Evolutionary conservation across 441 rosid genomes (phyloP).

Genomic region (Bocquillonia castaneifolia): DNA sequence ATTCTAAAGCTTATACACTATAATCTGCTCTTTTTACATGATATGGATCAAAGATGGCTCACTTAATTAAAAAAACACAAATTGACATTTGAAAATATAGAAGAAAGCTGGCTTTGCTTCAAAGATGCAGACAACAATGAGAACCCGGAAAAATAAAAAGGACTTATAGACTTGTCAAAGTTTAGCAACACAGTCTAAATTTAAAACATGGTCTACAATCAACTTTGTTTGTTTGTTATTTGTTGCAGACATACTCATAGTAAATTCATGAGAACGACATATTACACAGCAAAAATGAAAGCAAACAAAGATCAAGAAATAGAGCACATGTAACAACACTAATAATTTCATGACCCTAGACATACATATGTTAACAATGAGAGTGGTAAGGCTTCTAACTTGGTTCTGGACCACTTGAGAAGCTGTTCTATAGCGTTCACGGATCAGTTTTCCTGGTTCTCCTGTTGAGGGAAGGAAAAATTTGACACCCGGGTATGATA

Average conservation of each 20-base stretch:
- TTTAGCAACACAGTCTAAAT: too few relatives aligned
- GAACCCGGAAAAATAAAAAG: not conserved
- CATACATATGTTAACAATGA: slow-evolving; percentile 41
- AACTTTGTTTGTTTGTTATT: not conserved
- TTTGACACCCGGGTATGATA: not conserved
- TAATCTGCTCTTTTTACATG: not conserved
- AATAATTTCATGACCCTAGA: slow-evolving; percentile 25
- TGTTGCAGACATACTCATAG: not conserved
- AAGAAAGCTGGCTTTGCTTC: not conserved
- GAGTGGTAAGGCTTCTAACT: slow-evolving; percentile 69
- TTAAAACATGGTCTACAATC: not conserved
- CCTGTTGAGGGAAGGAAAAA: slow-evolving; percentile 39
- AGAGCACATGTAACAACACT: not conserved
- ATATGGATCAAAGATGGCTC: not conserved
- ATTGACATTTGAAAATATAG: not conserved
- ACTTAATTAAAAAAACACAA: not conserved
- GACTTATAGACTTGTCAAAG: not conserved
- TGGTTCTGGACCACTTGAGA: slow-evolving; percentile 97
- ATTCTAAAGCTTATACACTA: not conserved
- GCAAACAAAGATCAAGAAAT: not conserved
- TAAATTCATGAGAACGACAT: not conserved
- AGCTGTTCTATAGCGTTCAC: slow-evolving; percentile 94
- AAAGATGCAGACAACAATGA: not conserved
- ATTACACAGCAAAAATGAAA: not conserved
- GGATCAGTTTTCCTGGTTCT: slow-evolving; percentile 86